Base-by-base conservation (phyloP, 2,329 filamentous ascomycete species). In the Akanthomyces lecanii region DNA sequence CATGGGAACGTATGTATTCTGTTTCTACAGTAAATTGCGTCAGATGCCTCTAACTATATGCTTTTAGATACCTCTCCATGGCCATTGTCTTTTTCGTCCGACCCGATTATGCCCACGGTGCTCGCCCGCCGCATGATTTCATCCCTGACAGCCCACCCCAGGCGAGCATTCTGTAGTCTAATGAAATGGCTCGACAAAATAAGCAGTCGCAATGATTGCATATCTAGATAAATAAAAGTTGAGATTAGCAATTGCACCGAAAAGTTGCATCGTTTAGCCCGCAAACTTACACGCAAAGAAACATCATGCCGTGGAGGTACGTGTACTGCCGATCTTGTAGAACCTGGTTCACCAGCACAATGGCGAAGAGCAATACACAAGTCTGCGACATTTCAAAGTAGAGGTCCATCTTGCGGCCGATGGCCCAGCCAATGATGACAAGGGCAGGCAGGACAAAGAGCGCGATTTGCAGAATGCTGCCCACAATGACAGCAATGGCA, bases 381-480 rank as follows among this genome's bases (percentile, higher is more conserved):
- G 65, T 66, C 42, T 66, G 65, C 40, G 65, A 65, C 40, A 64
- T 60, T 50, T 66, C 63, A 50, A 66, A 66, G 45, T 66, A 65
- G 1, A 66, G 51, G 25, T 65, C 63, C 65, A 66, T 64, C 18
- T 33, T 50, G 30, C 56, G 59, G 16, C 55, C 57, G 3, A 61
- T 44, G 21, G 53, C 8, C 65, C 65, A 66, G 1, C 65, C 65
- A n/a, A 65, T 30, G 23, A 66, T 42, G 21, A 66, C 65, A 5
- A 66, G 57, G 5, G 62, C 47, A 3, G 65, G 65, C 40, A 66
- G 36, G 18, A 66, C 65, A 60, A 66, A 65, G 25, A 66, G 50
- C 3, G 65, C 61, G 57, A 66, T 66, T 58, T 66, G 65, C 50
- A 66, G 18, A 14, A 66, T 66, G 51, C 65, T 66, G 25, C 63